phyloP scores from a whole-genome alignment of 2,329 filamentous ascomycete species.

The Cordyceps fumosorosea region DNA sequence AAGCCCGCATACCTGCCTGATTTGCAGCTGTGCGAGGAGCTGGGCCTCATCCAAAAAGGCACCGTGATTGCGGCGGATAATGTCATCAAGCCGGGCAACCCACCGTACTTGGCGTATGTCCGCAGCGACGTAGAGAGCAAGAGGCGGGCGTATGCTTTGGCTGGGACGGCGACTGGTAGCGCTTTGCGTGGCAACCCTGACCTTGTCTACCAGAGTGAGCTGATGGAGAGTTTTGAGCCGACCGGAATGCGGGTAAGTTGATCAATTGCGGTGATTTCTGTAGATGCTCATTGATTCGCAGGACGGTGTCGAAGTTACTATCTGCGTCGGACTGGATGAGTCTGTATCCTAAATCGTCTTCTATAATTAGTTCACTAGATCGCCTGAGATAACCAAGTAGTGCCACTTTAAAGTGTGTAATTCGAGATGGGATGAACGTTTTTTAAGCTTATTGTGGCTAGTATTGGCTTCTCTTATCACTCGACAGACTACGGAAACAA shows the following conservation, averaged over 20 bases:
- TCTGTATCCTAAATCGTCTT: no score
- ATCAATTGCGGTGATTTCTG: not conserved
- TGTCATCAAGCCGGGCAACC: slow-evolving; percentile 64
- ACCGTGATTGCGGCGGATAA: slow-evolving; percentile 63
- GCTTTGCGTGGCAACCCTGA: slow-evolving; percentile 50
- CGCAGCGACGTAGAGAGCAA: slow-evolving; percentile 59
- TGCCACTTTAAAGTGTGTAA: not conserved
- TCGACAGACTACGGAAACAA: no score
- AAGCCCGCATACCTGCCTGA: slow-evolving; percentile 71
- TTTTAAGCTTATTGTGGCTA: not conserved
- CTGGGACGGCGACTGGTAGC: slow-evolving; percentile 17
- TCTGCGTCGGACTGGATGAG: slow-evolving; percentile 37
- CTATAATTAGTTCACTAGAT: no score
- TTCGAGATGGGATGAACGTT: not conserved
- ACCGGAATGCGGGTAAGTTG: slow-evolving; percentile 55
- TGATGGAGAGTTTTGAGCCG: slow-evolving; percentile 61
- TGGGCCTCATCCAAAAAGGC: slow-evolving; percentile 57
- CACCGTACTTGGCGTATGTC: slow-evolving; percentile 65
- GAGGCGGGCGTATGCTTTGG: slow-evolving; percentile 27
- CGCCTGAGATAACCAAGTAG: no score
- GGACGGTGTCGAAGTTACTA: slow-evolving; percentile 63
- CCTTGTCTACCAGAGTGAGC: slow-evolving; percentile 57
- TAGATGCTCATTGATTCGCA: slow-evolving; percentile 21
- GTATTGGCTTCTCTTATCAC: no score
- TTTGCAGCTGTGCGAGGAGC: slow-evolving; percentile 68